Conservation (phyloP, 805 yeast species). For the Candida rishiriensis region DNA sequence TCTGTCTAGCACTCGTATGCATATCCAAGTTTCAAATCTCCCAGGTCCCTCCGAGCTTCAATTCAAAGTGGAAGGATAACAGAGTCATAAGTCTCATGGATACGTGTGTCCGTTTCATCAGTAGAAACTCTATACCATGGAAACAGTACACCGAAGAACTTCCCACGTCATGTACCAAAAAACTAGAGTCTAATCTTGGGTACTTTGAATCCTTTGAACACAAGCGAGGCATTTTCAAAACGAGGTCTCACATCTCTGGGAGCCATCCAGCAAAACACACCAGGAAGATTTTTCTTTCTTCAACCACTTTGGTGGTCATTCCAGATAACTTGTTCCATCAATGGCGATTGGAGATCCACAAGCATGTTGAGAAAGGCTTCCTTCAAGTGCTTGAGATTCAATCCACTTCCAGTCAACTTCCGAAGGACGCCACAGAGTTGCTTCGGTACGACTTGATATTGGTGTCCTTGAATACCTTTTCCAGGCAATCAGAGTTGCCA, state of each 20-base stretch:
- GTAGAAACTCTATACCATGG: constrained; percentile 55
- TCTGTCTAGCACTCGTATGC: constrained; percentile 54
- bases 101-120: constrained; percentile 39
- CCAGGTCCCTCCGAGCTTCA: constrained; percentile 33
- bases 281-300: constrained; percentile 36
- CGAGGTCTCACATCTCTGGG: constrained; percentile 9
- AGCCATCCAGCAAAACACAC: constrained; percentile 15
- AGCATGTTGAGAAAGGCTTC: constrained; percentile 42
- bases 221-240: constrained; percentile 6
- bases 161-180: constrained; percentile 38
- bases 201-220: constrained; percentile 31
- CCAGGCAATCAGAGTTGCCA: constrained; percentile 33
- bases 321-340: constrained; percentile 67
- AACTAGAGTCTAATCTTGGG: constrained; percentile 39
- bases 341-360: constrained; percentile 55
- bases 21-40: constrained; percentile 51
- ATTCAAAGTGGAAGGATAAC: constrained; percentile 14
- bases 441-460: constrained; percentile 49
- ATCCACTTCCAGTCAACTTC: constrained; percentile 14
- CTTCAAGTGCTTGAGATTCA: constrained; percentile 34
- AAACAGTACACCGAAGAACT: constrained; percentile 38
- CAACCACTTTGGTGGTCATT: constrained; percentile 53
- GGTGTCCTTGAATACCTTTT: constrained; percentile 43
- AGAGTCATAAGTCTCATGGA: constrained; percentile 30
- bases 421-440: constrained; percentile 31